Conservation (phyloP, 129 eudicot genomes). For the Apium graveolens region DNA sequence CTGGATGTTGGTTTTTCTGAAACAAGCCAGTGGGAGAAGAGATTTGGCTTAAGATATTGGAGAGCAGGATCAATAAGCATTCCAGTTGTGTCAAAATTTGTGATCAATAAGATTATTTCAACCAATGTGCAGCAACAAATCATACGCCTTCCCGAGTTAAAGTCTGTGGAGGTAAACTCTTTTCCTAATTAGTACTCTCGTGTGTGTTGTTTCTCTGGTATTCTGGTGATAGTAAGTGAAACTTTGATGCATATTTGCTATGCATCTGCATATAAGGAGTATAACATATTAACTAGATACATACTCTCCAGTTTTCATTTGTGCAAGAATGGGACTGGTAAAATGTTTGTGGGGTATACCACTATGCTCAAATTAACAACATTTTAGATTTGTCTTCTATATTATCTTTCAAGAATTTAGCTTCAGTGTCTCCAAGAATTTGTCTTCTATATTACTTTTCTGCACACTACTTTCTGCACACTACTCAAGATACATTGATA, state of each 20-base stretch:
- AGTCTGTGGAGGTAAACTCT: slow-evolving; percentile 52
- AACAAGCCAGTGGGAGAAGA: slow-evolving; percentile 72
- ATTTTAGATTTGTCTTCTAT: neutral
- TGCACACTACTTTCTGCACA: too few relatives aligned
- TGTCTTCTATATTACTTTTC: too few relatives aligned
- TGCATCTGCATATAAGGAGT: neutral
- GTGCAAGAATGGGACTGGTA: neutral
- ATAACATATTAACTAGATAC: neutral
- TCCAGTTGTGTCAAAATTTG: slow-evolving; percentile 33
- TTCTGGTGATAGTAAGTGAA: neutral
- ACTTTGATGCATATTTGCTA: neutral
- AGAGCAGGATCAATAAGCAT: slow-evolving; percentile 70
- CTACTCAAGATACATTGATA: too few relatives aligned
- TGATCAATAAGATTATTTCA: slow-evolving; percentile 22
- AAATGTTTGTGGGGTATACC: neutral
- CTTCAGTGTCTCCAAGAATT: slow-evolving; percentile 2
- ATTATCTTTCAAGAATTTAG: neutral
- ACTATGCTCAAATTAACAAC: neutral
- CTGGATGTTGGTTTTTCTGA: slow-evolving; percentile 73
- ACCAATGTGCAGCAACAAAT: slow-evolving; percentile 22
- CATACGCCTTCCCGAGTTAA: slow-evolving; percentile 34
- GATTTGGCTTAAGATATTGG: slow-evolving; percentile 83
- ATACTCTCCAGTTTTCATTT: neutral
- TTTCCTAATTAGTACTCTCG: neutral
- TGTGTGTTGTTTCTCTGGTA: neutral